phyloP scores from a whole-genome alignment of 2,329 filamentous ascomycete genomes.

The Aspergillus sp. region DNA sequence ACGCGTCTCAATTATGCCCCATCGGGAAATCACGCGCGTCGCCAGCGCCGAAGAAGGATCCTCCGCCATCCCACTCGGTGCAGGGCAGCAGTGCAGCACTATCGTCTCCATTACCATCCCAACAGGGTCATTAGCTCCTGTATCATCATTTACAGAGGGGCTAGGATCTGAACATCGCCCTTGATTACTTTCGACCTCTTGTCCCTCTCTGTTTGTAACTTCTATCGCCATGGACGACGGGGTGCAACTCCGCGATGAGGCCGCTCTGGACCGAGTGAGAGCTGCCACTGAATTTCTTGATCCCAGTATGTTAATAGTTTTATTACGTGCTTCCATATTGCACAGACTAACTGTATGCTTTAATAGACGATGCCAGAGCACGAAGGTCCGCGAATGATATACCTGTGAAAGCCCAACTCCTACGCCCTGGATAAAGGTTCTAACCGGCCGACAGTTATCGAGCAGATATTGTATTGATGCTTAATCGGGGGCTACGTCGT shows the following conservation, averaged over 20 bases:
- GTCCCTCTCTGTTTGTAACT: not conserved
- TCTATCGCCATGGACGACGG: constrained; percentile 54
- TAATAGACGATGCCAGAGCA: constrained; percentile 48
- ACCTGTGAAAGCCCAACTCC: not conserved
- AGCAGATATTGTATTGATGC: constrained; percentile 74
- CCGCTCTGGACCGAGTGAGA: constrained; percentile 71
- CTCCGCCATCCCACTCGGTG: constrained; percentile 13
- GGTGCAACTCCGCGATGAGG: constrained; percentile 73
- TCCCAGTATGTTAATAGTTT: constrained; percentile 56
- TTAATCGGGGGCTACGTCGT: constrained; percentile 53
- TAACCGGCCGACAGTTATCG: constrained; percentile 61
- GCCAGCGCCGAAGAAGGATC: constrained; percentile 10
- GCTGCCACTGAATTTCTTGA: constrained; percentile 89
- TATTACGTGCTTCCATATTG: constrained; percentile 1
- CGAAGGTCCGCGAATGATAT: constrained; percentile 38
- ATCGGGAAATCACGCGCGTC: constrained; percentile 20
- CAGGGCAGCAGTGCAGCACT: not conserved
- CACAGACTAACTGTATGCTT: constrained; percentile 10
- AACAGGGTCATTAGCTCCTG: constrained; percentile 2
- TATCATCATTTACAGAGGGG: not conserved
- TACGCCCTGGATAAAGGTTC: constrained; percentile 1
- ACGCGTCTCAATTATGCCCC: constrained; percentile 30
- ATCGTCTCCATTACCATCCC: constrained; percentile 7
- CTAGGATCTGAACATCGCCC: too few relatives aligned
- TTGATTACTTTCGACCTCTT: constrained; percentile 6